Conservation (phyloP, 441 rosid species). For the Syzygium syzygioides region DNA sequence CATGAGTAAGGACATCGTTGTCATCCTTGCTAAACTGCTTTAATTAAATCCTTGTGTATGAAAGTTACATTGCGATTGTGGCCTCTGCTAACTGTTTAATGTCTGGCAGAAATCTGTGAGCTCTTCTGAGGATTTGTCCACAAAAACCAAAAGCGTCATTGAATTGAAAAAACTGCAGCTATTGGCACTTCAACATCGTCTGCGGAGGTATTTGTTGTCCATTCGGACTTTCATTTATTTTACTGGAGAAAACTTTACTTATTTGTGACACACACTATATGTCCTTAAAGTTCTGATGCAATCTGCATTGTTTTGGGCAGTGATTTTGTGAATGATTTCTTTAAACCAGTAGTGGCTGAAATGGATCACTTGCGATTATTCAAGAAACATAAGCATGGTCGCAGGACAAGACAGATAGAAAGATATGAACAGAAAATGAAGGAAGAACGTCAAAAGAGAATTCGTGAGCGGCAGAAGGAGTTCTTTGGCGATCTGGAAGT, state of each 20-base stretch:
- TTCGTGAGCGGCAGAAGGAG: conserved; percentile 96
- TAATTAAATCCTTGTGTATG: background rate
- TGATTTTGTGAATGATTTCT: conserved; percentile 70
- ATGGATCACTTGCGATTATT: conserved; percentile 70
- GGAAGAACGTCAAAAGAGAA: conserved; percentile 94
- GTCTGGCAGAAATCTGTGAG: conserved; percentile 64
- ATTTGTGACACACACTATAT: background rate
- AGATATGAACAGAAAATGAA: conserved; percentile 86
- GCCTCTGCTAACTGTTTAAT: background rate
- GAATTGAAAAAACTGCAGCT: conserved; percentile 92
- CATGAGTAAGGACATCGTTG: background rate
- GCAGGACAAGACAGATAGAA: conserved; percentile 89
- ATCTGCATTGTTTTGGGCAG: conserved; percentile 31
- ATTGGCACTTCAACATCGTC: conserved; percentile 73
- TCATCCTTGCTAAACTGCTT: background rate
- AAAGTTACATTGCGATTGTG: background rate
- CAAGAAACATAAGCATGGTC: conserved; percentile 90
- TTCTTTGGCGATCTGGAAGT: conserved; percentile 90
- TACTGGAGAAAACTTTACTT: background rate
- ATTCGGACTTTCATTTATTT: background rate
- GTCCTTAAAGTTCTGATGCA: background rate
- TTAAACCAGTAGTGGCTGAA: conserved; percentile 70
- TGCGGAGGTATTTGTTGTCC: conserved; percentile 51
- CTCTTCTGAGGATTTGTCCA: conserved; percentile 79
- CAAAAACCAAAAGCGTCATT: conserved; percentile 88